Evolutionary conservation across 257 asterid genomes (phyloP).

Genomic region (Gentiana macrophylla): DNA sequence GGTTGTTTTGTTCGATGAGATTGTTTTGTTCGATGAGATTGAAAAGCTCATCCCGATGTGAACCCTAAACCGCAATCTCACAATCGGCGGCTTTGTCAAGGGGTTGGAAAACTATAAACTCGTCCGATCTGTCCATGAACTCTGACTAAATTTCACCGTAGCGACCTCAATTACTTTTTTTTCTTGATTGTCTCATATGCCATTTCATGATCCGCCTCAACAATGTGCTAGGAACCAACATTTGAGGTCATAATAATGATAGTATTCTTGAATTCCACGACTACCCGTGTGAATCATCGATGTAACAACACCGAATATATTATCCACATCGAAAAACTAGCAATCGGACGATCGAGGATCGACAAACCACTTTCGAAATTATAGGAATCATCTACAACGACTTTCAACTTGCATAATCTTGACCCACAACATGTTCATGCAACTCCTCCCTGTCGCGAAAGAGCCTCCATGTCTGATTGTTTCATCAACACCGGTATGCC

Average conservation of each 20-base stretch:
- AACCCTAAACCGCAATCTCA: too few relatives aligned
- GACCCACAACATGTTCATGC: constrained; percentile 2
- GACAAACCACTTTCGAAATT: constrained; percentile 6
- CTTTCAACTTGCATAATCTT: constrained; percentile 6
- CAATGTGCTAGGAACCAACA: constrained; percentile 81
- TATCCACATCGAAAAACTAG: background rate
- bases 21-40: background rate
- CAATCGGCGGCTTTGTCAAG: too few relatives aligned
- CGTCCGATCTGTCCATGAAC: too few relatives aligned
- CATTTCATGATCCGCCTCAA: constrained; percentile 47
- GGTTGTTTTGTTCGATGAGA: constrained; percentile 41
- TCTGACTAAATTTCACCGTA: too few relatives aligned
- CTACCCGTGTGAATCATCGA: constrained; percentile 48
- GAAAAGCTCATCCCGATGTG: too few relatives aligned
- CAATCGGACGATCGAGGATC: constrained; percentile 4
- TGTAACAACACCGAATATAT: background rate
- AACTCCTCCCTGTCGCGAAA: background rate
- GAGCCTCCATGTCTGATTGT: background rate
- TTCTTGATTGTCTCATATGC: constrained; percentile 13
- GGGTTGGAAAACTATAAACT: too few relatives aligned
- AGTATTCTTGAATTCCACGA: constrained; percentile 22
- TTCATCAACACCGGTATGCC: constrained; percentile 1
- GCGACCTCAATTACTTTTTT: constrained; percentile 70
- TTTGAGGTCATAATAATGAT: too few relatives aligned
- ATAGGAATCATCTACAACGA: background rate